Evolutionary conservation across 2,329 filamentous ascomycete genomes (phyloP).

Genomic region (Pseudomassariella vexata): DNA sequence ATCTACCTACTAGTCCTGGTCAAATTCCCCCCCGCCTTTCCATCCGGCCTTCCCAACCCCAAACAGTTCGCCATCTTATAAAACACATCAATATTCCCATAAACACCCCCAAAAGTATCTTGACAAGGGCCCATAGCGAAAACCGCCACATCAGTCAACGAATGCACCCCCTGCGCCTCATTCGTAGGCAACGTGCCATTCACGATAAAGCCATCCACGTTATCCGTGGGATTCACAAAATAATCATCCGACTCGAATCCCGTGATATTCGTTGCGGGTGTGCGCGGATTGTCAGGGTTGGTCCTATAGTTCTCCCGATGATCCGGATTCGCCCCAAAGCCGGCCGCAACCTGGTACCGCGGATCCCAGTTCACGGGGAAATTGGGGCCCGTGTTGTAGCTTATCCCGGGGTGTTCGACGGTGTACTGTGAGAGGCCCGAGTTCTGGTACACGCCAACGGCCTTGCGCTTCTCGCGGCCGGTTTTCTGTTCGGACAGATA

Average conservation of each 20-base stretch:
- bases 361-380: conserved; percentile 85
- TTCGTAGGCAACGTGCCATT: conserved; percentile 67
- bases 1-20: too few species aligned
- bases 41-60: conserved; percentile 39
- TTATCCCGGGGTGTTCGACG: conserved; percentile 45
- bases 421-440: conserved; percentile 75
- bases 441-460: conserved; percentile 67
- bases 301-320: conserved; percentile 71
- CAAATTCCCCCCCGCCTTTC: conserved; percentile 46
- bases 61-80: conserved; percentile 68
- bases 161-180: conserved; percentile 67
- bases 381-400: conserved; percentile 67
- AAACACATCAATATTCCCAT: conserved; percentile 67
- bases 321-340: conserved; percentile 67
- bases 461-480: conserved; percentile 68
- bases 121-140: conserved; percentile 77
- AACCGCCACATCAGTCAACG: conserved; percentile 71
- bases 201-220: conserved; percentile 59
- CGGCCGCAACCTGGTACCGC: conserved; percentile 72
- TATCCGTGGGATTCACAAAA: conserved; percentile 65
- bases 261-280: conserved; percentile 50
- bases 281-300: conserved; percentile 54
- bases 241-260: conserved; percentile 46
- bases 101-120: conserved; percentile 67
- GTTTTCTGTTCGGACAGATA: conserved; percentile 62